Evolutionary conservation across 2,329 filamentous ascomycete genomes (phyloP).

Genomic region (Diaporthe eres): DNA sequence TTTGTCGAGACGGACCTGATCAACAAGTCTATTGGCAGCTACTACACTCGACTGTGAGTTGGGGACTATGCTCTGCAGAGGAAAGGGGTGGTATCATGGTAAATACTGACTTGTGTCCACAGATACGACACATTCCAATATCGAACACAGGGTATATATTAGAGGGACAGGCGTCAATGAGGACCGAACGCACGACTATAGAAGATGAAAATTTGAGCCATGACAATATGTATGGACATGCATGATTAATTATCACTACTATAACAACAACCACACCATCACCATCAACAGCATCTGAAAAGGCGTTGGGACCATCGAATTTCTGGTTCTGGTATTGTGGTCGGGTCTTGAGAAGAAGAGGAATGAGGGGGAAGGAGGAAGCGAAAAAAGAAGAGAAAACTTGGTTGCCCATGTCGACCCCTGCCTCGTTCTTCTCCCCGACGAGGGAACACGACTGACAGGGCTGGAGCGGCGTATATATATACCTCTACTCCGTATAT

Average conservation of each 20-base stretch:
- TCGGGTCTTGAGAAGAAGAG: not conserved
- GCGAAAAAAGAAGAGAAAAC: not conserved
- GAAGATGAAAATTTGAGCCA: not conserved
- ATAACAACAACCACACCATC: constrained; percentile 11
- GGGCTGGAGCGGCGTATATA: not conserved
- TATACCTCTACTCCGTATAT: constrained; percentile 4
- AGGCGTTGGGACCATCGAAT: constrained; percentile 38
- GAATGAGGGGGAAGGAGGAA: not conserved
- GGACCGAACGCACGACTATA: constrained; percentile 35
- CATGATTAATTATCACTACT: constrained; percentile 8
- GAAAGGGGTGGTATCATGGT: not conserved
- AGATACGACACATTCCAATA: constrained; percentile 92
- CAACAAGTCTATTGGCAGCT: constrained; percentile 85
- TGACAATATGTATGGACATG: constrained; percentile 18
- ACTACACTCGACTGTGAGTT: constrained; percentile 85
- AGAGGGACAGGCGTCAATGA: constrained; percentile 46
- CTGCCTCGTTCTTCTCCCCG: not conserved
- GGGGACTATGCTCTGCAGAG: too few species aligned
- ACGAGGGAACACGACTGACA: not conserved
- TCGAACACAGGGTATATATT: constrained; percentile 89
- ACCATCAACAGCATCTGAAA: constrained; percentile 36
- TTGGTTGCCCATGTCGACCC: not conserved
- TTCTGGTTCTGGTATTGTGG: not conserved
- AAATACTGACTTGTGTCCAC: constrained; percentile 28
- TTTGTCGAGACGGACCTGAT: constrained; percentile 87